These are phyloP conservation scores for Diplodia mutila DNA, from an alignment of 2,329 filamentous ascomycete species.

Conservation along the genomic window DNA sequence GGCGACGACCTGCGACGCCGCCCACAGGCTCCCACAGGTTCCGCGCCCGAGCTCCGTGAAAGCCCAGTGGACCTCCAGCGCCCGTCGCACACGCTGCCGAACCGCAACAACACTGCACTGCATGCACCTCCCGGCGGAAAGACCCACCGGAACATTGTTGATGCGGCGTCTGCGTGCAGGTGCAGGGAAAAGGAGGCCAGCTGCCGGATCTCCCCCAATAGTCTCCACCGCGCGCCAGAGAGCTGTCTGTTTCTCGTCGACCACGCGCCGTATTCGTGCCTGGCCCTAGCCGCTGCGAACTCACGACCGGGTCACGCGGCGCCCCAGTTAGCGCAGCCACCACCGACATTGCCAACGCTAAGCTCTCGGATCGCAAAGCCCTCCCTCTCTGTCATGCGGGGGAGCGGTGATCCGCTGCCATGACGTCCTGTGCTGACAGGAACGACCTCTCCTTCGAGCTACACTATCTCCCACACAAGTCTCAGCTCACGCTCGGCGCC, in stretches of 20 bases:
- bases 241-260: background rate
- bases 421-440: constrained; percentile 13
- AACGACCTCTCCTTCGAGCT: background rate
- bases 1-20: background rate
- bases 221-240: constrained; percentile 9
- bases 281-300: background rate
- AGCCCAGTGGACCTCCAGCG: background rate
- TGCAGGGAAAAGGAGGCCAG: background rate
- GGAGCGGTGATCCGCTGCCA: background rate
- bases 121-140: no score
- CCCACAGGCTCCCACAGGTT: background rate
- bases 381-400: constrained; percentile 10
- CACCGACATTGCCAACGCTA: background rate
- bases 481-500: background rate
- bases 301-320: constrained; percentile 3
- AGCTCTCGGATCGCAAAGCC: constrained; percentile 16
- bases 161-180: background rate
- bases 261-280: constrained; percentile 18
- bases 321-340: constrained; percentile 6
- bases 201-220: constrained; percentile 7
- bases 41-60: background rate
- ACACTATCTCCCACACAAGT: background rate
- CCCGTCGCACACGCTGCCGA: constrained; percentile 1
- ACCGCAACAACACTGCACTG: background rate
- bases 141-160: constrained; percentile 13